Evolutionary conservation across 2,329 filamentous ascomycete genomes (phyloP).

Genomic region (Neoarthrinium moseri): DNA sequence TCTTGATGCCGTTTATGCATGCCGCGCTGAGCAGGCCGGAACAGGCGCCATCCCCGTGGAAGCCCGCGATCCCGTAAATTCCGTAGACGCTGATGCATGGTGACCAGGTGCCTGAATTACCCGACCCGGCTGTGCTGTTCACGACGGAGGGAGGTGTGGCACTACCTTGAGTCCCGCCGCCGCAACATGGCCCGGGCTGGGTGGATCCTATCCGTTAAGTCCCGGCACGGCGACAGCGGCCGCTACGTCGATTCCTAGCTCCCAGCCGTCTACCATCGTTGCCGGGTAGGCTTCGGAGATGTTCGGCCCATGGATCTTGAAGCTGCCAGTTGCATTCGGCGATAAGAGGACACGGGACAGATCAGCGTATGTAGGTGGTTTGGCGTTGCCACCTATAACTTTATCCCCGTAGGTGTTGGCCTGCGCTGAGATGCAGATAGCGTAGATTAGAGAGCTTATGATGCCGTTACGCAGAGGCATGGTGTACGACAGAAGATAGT

Average conservation of each 20-base stretch:
- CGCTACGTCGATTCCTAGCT: background rate
- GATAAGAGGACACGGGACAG: background rate
- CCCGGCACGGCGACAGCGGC: background rate
- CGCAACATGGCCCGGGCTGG: background rate
- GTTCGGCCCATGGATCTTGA: background rate
- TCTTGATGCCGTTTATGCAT: background rate
- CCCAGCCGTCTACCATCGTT: background rate
- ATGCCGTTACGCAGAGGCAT: too few relatives aligned
- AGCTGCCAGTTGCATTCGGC: background rate
- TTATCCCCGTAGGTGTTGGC: too few relatives aligned
- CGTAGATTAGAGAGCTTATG: too few relatives aligned
- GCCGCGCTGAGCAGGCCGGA: background rate
- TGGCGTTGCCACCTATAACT: too few relatives aligned
- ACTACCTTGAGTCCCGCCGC: background rate
- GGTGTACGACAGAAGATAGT: too few relatives aligned
- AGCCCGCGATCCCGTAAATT: background rate
- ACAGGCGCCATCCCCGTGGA: background rate
- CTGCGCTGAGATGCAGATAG: too few relatives aligned
- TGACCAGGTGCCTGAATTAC: background rate
- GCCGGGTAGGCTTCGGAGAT: background rate
- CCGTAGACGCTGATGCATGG: background rate
- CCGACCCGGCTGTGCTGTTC: too few relatives aligned
- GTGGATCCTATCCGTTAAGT: too few relatives aligned
- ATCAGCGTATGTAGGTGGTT: too few relatives aligned
- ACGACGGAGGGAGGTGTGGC: background rate